A percentile compares a stretch with the other conserved stretches of the same genome.
Conservation (phyloP, 225 moss, liverwort and hornwort genomes). For the Takakia lepidozioides region DNA sequence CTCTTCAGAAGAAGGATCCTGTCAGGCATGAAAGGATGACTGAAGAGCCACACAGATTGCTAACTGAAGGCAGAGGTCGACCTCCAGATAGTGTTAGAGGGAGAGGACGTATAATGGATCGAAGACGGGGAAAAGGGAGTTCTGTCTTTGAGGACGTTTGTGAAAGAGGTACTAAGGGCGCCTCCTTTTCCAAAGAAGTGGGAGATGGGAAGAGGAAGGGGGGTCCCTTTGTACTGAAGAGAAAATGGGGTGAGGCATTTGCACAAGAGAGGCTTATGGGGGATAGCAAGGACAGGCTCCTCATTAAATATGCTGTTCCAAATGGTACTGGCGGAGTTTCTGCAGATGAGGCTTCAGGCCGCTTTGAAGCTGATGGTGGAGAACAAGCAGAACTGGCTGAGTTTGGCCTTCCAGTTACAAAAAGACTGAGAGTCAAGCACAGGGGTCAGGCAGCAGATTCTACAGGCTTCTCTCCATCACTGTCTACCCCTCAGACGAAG, state of each 20-base stretch:
- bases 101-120: too few relatives aligned
- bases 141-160: conserved; percentile 1
- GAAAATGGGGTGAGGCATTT: conserved; percentile 25
- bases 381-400: conserved; percentile 26
- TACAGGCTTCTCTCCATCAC: too few relatives aligned
- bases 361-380: background rate
- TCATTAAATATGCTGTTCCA: conserved; percentile 1
- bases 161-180: background rate
- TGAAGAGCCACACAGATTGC: too few relatives aligned
- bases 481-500: too few relatives aligned
- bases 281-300: conserved; percentile 10
- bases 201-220: background rate
- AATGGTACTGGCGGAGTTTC: conserved; percentile 10
- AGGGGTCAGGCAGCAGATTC: conserved; percentile 10
- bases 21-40: conserved; percentile 2
- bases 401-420: conserved; percentile 11
- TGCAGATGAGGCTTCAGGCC: conserved; percentile 7
- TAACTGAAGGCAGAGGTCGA: too few relatives aligned
- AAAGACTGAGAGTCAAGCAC: conserved; percentile 20
- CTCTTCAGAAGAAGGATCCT: conserved; percentile 5
- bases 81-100: too few relatives aligned
- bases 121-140: conserved; percentile 14
- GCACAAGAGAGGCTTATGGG: conserved; percentile 11
- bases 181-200: background rate
- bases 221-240: conserved; percentile 29